These are phyloP conservation scores for Fraxinus pennsylvanica DNA, from an alignment of 257 asterid species.

Conservation along the genomic window DNA sequence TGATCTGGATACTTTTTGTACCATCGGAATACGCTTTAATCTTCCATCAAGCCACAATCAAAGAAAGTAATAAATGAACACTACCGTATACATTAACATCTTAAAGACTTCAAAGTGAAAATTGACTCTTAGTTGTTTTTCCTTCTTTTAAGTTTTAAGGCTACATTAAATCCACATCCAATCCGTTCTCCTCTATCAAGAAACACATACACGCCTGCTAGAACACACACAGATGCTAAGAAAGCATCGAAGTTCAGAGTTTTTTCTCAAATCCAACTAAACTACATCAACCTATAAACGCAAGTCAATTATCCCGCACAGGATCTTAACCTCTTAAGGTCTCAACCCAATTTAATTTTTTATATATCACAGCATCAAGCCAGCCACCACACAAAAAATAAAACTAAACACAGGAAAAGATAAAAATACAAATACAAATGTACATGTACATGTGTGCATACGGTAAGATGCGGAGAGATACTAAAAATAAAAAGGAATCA, in stretches of 20 bases:
- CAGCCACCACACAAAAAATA: background rate
- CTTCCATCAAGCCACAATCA: constrained; percentile 14
- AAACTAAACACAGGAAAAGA: background rate
- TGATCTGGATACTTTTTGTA: constrained; percentile 1
- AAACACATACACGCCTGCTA: background rate
- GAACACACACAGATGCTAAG: background rate
- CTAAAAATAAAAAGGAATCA: background rate
- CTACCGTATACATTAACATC: background rate
- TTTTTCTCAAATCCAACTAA: background rate
- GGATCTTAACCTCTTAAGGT: constrained; percentile 8
- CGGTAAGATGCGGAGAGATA: background rate
- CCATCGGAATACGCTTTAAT: background rate
- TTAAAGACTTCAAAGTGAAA: background rate
- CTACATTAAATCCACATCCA: background rate
- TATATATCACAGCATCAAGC: constrained; percentile 13
- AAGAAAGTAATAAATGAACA: background rate
- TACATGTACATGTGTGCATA: background rate
- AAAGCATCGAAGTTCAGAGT: background rate
- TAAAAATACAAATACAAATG: background rate
- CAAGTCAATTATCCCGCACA: background rate
- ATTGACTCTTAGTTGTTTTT: background rate
- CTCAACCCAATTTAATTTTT: constrained; percentile 1
- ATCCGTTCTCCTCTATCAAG: constrained; percentile 9
- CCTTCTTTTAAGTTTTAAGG: background rate
- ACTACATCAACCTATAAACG: background rate